Evolutionary conservation across 2,329 filamentous ascomycete species (phyloP).

Genomic region (Paecilomyces variotii): DNA sequence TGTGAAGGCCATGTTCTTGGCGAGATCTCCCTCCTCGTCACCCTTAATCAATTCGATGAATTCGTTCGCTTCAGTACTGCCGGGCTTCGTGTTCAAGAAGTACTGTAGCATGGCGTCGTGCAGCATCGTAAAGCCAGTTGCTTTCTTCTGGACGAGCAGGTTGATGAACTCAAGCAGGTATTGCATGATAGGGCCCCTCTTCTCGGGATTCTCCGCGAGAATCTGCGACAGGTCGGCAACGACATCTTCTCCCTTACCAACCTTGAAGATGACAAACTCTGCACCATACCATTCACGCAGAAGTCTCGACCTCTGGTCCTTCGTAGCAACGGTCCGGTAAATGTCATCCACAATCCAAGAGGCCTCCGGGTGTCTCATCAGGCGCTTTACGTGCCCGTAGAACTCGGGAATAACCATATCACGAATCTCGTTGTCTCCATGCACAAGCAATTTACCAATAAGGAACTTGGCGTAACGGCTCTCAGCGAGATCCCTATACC

Average conservation of each 20-base stretch:
- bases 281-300: conserved; percentile 94
- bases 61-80: conserved; percentile 73
- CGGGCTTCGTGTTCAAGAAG: conserved; percentile 69
- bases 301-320: conserved; percentile 74
- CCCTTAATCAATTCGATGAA: conserved; percentile 87
- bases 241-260: conserved; percentile 40
- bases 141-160: conserved; percentile 87
- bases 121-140: conserved; percentile 93
- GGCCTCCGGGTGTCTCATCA: conserved; percentile 93
- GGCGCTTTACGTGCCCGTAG: conserved; percentile 81
- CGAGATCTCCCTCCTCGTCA: conserved; percentile 79
- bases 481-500: conserved; percentile 77
- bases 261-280: conserved; percentile 77
- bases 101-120: conserved; percentile 99
- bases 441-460: conserved; percentile 90
- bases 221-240: conserved; percentile 66
- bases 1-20: conserved; percentile 96
- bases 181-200: conserved; percentile 78
- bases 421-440: conserved; percentile 77
- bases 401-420: conserved; percentile 90
- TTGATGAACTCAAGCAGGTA: conserved; percentile 83
- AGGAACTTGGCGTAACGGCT: conserved; percentile 97
- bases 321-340: conserved; percentile 79
- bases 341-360: conserved; percentile 98
- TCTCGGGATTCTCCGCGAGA: conserved; percentile 69